Evolutionary conservation across 306 rosid genomes (phyloP), one percentile per base, ranked within the genome.

Genomic region (Adenanthera pavonina): DNA sequence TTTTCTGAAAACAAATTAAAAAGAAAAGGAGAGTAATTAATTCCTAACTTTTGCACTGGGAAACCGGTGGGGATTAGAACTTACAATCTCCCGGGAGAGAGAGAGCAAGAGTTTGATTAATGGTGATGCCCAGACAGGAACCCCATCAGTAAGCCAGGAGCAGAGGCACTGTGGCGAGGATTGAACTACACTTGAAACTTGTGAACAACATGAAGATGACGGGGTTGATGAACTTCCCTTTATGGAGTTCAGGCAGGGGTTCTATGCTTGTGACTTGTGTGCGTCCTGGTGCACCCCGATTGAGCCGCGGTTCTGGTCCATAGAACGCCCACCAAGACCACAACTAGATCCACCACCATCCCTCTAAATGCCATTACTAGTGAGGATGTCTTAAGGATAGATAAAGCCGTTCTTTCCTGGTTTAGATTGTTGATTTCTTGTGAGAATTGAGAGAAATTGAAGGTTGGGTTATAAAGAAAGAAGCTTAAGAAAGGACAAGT

Each of bases 141-240:
- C 77, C 87, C 89, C 90, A 15, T 90, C 91, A 77, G 85, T 88
- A 17, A 92, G 77, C 46, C 79, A 54, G 0, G 90, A 80, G 81
- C 97, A 92, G 7, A 92, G 94, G 77, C 97, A 90, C 81, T 79
- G 87, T 20, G 97, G 94, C 5, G 94, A 90, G 57, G 94, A 80
- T 47, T 88, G 90, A 19, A 88, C 91, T 2, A 88, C 91, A 7
- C 47, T 84, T n/a, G 86, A 75, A 80, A 92, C 92, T 78, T 82
- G 87, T 25, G 92, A 85, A 86, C 97, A 92, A 74, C 97, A 90
- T 61, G 87, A 74, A 83, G 90, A n/a, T 11, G 94, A 88, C 1
- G 97, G 97, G 12, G 76, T 83, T n/a, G 91, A 86, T 9, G 92
- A 83, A 59, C 80, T 90, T 48, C 97, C 97, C 19, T 83, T 88